Percentiles rank a stretch among this genome's conserved stretches.
Conservation (phyloP, 208 protist genomes). For the Trypanosoma vivax region DNA sequence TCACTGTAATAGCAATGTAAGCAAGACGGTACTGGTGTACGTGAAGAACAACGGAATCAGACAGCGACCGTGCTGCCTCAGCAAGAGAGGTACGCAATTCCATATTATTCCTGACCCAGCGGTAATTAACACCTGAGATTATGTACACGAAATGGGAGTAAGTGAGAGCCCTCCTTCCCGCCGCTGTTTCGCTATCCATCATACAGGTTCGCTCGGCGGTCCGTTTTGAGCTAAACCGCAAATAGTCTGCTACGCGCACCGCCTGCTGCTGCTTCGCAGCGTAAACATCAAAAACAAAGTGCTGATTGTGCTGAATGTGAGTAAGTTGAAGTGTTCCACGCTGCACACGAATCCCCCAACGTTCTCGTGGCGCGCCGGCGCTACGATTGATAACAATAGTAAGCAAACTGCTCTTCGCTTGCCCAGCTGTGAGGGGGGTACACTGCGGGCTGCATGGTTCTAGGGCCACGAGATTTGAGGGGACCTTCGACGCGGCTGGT, state of each 20-base stretch:
- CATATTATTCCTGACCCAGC: slow-evolving; percentile 13
- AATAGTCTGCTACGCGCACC: slow-evolving; percentile 51
- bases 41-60: slow-evolving; percentile 50
- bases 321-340: slow-evolving; percentile 42
- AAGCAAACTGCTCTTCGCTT: slow-evolving; percentile 35
- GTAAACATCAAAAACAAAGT: slow-evolving; percentile 72
- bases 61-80: slow-evolving; percentile 3
- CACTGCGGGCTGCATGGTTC: slow-evolving; percentile 17
- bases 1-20: slow-evolving; percentile 30
- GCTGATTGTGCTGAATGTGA: slow-evolving; percentile 38
- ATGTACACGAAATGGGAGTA: slow-evolving; percentile 45
- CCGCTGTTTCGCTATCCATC: not conserved
- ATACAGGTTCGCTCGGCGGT: not conserved
- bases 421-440: slow-evolving; percentile 19
- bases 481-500: not conserved
- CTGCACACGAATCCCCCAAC: slow-evolving; percentile 74
- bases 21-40: slow-evolving; percentile 58
- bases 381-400: slow-evolving; percentile 68
- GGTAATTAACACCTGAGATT: slow-evolving; percentile 49
- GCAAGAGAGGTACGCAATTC: slow-evolving; percentile 14
- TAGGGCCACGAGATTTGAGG: not conserved
- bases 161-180: not conserved
- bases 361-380: slow-evolving; percentile 18
- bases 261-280: slow-evolving; percentile 50
- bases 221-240: slow-evolving; percentile 17